A percentile compares a stretch with the other conserved stretches of the same genome.
phyloP scores from a whole-genome alignment of 805 yeast species.

The Candida vartiovaarae region DNA sequence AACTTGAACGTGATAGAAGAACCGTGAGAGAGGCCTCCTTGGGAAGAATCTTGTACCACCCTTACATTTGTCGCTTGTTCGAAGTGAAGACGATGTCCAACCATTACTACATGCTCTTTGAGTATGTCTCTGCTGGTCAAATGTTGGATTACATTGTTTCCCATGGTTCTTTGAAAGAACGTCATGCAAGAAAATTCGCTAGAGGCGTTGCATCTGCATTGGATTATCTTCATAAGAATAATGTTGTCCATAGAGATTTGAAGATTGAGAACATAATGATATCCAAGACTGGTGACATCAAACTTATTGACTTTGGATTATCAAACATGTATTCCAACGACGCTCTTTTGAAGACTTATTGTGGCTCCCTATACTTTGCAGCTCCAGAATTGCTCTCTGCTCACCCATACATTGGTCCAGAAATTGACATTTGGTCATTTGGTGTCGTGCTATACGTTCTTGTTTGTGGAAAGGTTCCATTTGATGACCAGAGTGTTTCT shows the following conservation, averaged over 20 bases:
- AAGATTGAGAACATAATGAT: conserved; percentile 96
- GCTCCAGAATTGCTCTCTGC: conserved; percentile 96
- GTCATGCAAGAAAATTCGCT: conserved; percentile 90
- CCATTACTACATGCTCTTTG: conserved; percentile 95
- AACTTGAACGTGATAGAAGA: conserved; percentile 83
- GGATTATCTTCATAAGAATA: conserved; percentile 88
- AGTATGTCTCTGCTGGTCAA: conserved; percentile 95
- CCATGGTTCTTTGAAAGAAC: conserved; percentile 90
- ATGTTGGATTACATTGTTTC: conserved; percentile 94
- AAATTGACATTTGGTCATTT: conserved; percentile 97
- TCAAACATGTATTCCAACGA: conserved; percentile 76
- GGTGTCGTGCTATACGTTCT: conserved; percentile 93
- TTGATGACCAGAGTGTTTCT: conserved; percentile 90
- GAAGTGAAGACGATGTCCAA: conserved; percentile 96
- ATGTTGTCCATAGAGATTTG: conserved; percentile 93
- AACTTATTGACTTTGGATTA: conserved; percentile 93
- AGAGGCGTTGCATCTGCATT: conserved; percentile 91
- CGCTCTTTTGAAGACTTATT: conserved; percentile 77
- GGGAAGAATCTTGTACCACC: conserved; percentile 85
- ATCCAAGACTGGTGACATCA: conserved; percentile 86
- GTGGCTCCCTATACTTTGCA: conserved; percentile 97
- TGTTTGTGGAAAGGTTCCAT: conserved; percentile 97
- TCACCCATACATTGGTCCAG: conserved; percentile 91
- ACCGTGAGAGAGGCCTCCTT: conserved; percentile 94
- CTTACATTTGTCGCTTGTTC: conserved; percentile 82